phyloP scores from a whole-genome alignment of 345 rosid genomes.

The Pelargonium nanum region DNA sequence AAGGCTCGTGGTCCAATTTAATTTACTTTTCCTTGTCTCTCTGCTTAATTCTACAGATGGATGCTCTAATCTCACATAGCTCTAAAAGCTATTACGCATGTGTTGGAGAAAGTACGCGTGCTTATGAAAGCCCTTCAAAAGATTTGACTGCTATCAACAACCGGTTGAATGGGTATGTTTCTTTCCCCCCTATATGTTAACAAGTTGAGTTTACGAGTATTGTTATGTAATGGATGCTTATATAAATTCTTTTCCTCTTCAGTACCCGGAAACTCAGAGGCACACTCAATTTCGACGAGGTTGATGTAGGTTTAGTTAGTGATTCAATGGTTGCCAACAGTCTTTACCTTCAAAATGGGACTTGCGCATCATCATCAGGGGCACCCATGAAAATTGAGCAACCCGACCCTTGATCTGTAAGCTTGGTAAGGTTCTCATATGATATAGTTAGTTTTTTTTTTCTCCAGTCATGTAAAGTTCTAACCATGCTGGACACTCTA shows the following conservation, averaged over 20 bases:
- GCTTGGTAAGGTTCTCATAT: background rate
- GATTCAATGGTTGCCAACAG: conserved; percentile 91
- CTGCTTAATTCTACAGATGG: conserved; percentile 48
- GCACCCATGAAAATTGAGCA: conserved; percentile 30
- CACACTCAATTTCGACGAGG: conserved; percentile 59
- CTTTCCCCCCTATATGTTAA: background rate
- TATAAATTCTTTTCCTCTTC: conserved; percentile 15
- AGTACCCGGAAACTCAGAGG: conserved; percentile 58
- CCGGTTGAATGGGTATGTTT: conserved; percentile 64
- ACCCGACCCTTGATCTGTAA: conserved; percentile 17
- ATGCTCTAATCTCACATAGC: conserved; percentile 79
- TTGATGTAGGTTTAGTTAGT: conserved; percentile 82
- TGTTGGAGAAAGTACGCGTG: conserved; percentile 97
- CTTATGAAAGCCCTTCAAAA: conserved; percentile 96
- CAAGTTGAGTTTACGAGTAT: background rate
- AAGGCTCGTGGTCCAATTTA: background rate
- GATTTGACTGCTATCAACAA: conserved; percentile 81
- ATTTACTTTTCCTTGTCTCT: conserved; percentile 3
- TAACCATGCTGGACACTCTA: too few relatives aligned
- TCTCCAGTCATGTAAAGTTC: background rate
- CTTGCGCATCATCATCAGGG: conserved; percentile 25
- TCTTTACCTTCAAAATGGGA: conserved; percentile 65
- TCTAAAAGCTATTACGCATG: conserved; percentile 89
- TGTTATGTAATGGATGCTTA: background rate
- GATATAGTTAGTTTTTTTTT: conserved; percentile 20